phyloP scores from a whole-genome alignment of 257 asterid genomes.

The Nicotiana paniculata region DNA sequence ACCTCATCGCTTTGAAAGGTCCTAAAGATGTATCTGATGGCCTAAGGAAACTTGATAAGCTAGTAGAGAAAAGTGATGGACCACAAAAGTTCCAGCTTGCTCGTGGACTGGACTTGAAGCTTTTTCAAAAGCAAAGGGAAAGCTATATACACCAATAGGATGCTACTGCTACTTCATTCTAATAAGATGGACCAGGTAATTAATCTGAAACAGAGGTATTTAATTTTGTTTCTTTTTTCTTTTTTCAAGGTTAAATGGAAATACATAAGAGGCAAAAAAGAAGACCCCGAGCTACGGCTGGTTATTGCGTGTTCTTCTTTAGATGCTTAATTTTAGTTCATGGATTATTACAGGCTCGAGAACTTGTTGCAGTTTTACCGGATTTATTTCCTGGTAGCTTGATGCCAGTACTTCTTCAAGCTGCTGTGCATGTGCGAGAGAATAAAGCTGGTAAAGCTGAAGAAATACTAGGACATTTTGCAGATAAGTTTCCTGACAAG shows the following conservation, averaged over 20 bases:
- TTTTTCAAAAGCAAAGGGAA: slow-evolving; percentile 74
- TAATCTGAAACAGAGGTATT: background rate
- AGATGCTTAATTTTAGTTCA: background rate
- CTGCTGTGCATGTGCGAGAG: slow-evolving; percentile 81
- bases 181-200: slow-evolving; percentile 87
- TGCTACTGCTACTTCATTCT: slow-evolving; percentile 69
- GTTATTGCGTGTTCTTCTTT: background rate
- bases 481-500: slow-evolving; percentile 63
- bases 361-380: slow-evolving; percentile 69
- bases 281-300: background rate
- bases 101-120: slow-evolving; percentile 73
- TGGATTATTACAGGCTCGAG: slow-evolving; percentile 63
- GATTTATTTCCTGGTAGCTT: slow-evolving; percentile 57
- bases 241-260: background rate
- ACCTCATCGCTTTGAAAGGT: slow-evolving; percentile 67
- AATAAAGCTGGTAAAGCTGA: slow-evolving; percentile 85
- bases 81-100: slow-evolving; percentile 50
- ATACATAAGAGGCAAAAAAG: background rate
- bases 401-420: slow-evolving; percentile 77
- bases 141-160: slow-evolving; percentile 61
- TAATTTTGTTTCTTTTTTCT: no score
- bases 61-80: slow-evolving; percentile 64
- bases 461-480: slow-evolving; percentile 57
- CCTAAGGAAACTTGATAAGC: slow-evolving; percentile 74
- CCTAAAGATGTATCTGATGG: slow-evolving; percentile 81